Evolutionary conservation across 805 yeast genomes (phyloP), one percentile per base, ranked within the genome.

Genomic region (Candida montana): DNA sequence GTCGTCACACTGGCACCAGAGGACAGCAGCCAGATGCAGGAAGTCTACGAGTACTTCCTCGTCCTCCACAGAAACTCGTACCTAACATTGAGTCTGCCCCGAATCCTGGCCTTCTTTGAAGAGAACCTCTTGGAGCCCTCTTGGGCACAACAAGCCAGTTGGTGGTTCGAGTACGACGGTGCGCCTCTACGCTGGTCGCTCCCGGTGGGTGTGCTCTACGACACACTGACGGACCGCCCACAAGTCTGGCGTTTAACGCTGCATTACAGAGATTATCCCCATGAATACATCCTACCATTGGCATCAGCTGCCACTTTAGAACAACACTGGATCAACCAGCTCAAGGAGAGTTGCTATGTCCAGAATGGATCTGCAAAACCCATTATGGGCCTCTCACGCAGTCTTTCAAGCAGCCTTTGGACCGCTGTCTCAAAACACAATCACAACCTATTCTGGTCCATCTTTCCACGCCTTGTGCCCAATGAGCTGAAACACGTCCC

Each of bases 301-400:
- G 42, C 61, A 2, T 53, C 52, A 4, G n/a, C 35, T 41, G 46
- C 52, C 19, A 55, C 68, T 11, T 49, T 77, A 44, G 69, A 62
- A 34, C 74, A 71, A 38, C 71, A 75, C 37, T 81, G 93, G 81
- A 64, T 80, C 46, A 89, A 91, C 56, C 88, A 79, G 45, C 63
- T 88, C 57, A 91, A 93, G 54, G 97, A 91, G 55, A 74, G 88
- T 5, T 79, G 88, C 53, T 87, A 72, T 53, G 76, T 88, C 0
- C 59, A 84, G 29, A 78, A 81, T 49, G 95, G 95, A 0, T 74
- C 77, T n/a, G 72, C 95, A 6, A 87, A 83, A 46, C 72, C 79
- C 2, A 75, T 91, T n/a, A 83, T 91, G 95, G n/a, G n/a, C n/a
- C n/a, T n/a, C n/a, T n/a, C n/a, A n/a, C n/a, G n/a, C n/a, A n/a